Evolutionary conservation across 2,329 filamentous ascomycete species (phyloP).

Genomic region (Penicillium aurantiogriseum): DNA sequence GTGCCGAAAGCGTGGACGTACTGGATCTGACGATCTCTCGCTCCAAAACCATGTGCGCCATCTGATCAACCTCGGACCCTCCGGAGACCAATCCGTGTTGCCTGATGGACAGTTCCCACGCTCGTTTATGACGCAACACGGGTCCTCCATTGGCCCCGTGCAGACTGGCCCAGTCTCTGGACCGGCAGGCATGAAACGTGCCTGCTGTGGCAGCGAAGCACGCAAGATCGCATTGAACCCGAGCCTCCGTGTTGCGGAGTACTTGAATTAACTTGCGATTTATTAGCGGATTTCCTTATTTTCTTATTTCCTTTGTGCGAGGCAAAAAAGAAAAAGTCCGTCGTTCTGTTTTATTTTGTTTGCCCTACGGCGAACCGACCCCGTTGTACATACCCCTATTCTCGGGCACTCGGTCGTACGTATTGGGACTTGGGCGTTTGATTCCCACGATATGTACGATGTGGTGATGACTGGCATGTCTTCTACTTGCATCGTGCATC

Average conservation of each 20-base stretch:
- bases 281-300: conserved; percentile 9
- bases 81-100: conserved; percentile 28
- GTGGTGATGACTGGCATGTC: conserved; percentile 22
- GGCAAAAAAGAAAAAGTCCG: conserved; percentile 31
- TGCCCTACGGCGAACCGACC: conserved; percentile 26
- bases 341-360: conserved; percentile 22
- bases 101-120: conserved; percentile 34
- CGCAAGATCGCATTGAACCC: conserved; percentile 37
- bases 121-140: conserved; percentile 33
- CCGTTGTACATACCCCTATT: conserved; percentile 25
- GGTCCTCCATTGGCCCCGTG: conserved; percentile 13
- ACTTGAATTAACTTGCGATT: conserved; percentile 23
- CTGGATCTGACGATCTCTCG: conserved; percentile 39
- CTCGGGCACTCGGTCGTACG: conserved; percentile 23
- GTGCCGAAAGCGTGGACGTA: conserved; percentile 42
- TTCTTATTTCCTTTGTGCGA: conserved; percentile 25
- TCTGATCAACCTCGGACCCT: conserved; percentile 32
- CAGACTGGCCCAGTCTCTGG: conserved; percentile 31
- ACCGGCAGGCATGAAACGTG: conserved; percentile 41
- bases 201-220: conserved; percentile 42
- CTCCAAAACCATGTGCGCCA: conserved; percentile 42
- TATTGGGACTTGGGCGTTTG: conserved; percentile 18
- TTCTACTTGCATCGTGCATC: conserved; percentile 22
- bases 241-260: conserved; percentile 32
- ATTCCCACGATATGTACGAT: conserved; percentile 28